Conservation (phyloP, 306 rosid species). For the Delonix regia region DNA sequence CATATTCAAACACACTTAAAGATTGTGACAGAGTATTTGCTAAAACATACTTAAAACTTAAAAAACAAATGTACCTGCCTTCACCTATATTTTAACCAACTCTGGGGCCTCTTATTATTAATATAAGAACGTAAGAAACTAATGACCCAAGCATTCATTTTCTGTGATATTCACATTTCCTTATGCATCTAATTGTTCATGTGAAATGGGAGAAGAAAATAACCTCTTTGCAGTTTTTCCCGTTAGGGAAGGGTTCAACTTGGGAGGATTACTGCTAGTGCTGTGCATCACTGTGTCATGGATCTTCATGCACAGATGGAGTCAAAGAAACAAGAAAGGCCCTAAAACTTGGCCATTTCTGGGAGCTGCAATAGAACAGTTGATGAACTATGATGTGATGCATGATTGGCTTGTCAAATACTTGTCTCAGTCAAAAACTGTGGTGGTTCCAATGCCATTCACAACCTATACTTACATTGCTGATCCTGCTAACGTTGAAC, state of each 20-base stretch:
- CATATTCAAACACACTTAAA: slow-evolving; percentile 25
- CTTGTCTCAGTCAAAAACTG: slow-evolving; percentile 59
- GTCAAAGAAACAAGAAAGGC: slow-evolving; percentile 68
- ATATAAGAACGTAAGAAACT: slow-evolving; percentile 44
- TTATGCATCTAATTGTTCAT: neutral
- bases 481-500: slow-evolving; percentile 85
- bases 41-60: slow-evolving; percentile 1
- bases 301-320: slow-evolving; percentile 72
- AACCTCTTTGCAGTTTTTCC: slow-evolving; percentile 20
- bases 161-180: slow-evolving; percentile 15
- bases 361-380: slow-evolving; percentile 85
- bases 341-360: slow-evolving; percentile 92
- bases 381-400: slow-evolving; percentile 76
- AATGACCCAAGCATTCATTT: slow-evolving; percentile 29
- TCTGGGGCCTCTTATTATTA: neutral
- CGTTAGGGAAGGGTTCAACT: slow-evolving; percentile 27
- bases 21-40: slow-evolving; percentile 41
- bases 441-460: slow-evolving; percentile 92
- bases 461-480: slow-evolving; percentile 90
- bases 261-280: slow-evolving; percentile 47
- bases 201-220: slow-evolving; percentile 37
- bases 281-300: slow-evolving; percentile 56
- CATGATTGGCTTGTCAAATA: slow-evolving; percentile 86
- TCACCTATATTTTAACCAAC: slow-evolving; percentile 44
- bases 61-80: slow-evolving; percentile 13